These are phyloP conservation scores for Neurospora sp. DNA, from an alignment of 495 filamentous ascomycete species.

Conservation along the genomic window DNA sequence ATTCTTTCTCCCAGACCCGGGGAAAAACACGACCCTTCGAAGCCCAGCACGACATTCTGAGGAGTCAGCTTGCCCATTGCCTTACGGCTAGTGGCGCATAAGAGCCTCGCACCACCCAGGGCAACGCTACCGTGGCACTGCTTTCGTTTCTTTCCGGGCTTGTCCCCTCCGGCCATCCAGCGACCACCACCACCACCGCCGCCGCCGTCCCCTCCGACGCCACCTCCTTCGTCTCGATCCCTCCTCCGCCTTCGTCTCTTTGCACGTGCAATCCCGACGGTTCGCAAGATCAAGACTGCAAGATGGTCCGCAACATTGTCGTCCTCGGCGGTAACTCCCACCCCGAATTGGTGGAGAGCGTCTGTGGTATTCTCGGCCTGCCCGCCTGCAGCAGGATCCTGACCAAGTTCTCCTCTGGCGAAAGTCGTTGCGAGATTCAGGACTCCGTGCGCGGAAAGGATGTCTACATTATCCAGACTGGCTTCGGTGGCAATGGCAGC, in stretches of 20 bases:
- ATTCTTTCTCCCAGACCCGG: not conserved
- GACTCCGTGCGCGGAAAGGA: constrained; percentile 96
- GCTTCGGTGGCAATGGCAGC: constrained; percentile 40
- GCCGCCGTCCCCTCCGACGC: not conserved
- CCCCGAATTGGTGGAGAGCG: constrained; percentile 72
- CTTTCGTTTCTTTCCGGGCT: not conserved
- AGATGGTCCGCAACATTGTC: constrained; percentile 95
- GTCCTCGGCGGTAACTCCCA: constrained; percentile 92
- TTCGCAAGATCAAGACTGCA: constrained; percentile 8
- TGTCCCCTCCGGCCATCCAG: not conserved
- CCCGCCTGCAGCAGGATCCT: constrained; percentile 74
- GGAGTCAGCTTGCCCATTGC: not conserved
- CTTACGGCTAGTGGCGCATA: not conserved
- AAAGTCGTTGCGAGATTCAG: constrained; percentile 87
- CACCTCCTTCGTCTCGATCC: not conserved
- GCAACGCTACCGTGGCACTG: not conserved
- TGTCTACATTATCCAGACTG: constrained; percentile 90
- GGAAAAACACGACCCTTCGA: not conserved
- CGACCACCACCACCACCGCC: not conserved
- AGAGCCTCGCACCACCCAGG: not conserved
- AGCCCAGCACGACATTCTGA: not conserved
- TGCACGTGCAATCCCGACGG: not conserved
- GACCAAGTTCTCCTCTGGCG: constrained; percentile 88
- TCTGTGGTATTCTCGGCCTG: constrained; percentile 81
- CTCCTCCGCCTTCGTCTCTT: not conserved